phyloP scores from a whole-genome alignment of 2,329 filamentous ascomycete species.

The Hirsutella minnesotensis region DNA sequence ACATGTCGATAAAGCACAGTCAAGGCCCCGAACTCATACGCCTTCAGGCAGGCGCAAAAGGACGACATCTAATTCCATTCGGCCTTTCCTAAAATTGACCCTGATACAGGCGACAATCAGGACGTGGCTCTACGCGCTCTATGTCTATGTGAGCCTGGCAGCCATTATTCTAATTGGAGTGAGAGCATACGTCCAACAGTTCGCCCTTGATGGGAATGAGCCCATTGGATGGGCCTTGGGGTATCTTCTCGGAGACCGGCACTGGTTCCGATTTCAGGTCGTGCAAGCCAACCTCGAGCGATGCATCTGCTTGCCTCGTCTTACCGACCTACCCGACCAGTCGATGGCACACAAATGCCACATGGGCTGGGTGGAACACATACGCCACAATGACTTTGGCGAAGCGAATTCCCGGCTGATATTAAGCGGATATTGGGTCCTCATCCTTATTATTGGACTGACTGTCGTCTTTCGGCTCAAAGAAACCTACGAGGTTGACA shows the following conservation, averaged over 20 bases:
- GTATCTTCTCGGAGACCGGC: conserved; percentile 74
- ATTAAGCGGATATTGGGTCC: conserved; percentile 61
- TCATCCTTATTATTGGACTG: conserved; percentile 59
- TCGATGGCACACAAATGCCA: conserved; percentile 23
- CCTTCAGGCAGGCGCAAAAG: conserved; percentile 55
- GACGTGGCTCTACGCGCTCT: conserved; percentile 75
- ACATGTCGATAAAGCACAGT: conserved; percentile 19
- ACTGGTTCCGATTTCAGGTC: conserved; percentile 59
- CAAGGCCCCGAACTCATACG: conserved; percentile 37
- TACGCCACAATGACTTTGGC: conserved; percentile 55
- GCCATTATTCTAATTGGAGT: conserved; percentile 59
- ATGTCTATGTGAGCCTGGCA: conserved; percentile 60
- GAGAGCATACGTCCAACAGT: conserved; percentile 52
- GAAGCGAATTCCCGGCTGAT: conserved; percentile 72
- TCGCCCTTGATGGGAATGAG: conserved; percentile 61
- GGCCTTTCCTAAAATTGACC: conserved; percentile 71
- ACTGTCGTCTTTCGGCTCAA: conserved; percentile 64
- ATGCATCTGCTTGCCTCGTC: conserved; percentile 63
- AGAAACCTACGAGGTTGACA: conserved; percentile 80
- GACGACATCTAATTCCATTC: conserved; percentile 49
- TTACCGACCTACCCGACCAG: conserved; percentile 14
- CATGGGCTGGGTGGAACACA: conserved; percentile 49
- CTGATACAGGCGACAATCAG: conserved; percentile 61
- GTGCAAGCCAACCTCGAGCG: conserved; percentile 54
- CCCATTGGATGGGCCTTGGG: conserved; percentile 87